Conservation (phyloP, 768 basidiomycete species). For the Russula sp. region DNA sequence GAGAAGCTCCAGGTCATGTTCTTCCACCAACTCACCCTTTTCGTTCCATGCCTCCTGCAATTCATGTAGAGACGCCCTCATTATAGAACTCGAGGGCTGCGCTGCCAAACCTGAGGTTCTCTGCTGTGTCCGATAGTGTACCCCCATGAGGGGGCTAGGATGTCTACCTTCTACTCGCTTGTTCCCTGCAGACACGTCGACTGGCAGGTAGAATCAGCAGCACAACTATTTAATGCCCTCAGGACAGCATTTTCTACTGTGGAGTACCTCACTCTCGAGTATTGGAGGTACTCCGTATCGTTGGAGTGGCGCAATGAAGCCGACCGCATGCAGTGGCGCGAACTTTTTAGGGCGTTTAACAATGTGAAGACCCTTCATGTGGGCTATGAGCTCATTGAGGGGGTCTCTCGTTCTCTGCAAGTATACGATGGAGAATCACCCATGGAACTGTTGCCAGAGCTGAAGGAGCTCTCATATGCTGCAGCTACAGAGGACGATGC, state of each 20-base stretch:
- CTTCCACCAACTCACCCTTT: neutral
- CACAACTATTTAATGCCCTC: neutral
- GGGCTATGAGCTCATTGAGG: neutral
- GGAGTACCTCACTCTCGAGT: neutral
- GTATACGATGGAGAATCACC: neutral
- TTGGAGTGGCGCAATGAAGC: neutral
- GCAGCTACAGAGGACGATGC: neutral
- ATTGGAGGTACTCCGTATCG: neutral
- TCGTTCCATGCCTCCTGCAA: neutral
- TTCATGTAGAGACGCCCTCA: too few species aligned
- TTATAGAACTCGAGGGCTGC: too few species aligned
- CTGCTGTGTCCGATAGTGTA: too few species aligned
- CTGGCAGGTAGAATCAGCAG: neutral
- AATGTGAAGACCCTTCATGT: neutral
- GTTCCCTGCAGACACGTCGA: neutral
- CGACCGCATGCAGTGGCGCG: neutral
- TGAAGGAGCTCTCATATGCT: neutral
- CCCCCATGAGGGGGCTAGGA: neutral
- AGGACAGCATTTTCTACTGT: neutral
- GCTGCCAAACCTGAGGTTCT: too few species aligned
- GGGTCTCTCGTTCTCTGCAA: neutral
- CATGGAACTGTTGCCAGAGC: neutral
- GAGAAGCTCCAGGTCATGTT: neutral
- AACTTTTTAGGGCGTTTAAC: neutral
- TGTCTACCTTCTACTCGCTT: neutral